Conservation (phyloP, 106 monocot genomes). For the Phalaenopsis equestris region DNA sequence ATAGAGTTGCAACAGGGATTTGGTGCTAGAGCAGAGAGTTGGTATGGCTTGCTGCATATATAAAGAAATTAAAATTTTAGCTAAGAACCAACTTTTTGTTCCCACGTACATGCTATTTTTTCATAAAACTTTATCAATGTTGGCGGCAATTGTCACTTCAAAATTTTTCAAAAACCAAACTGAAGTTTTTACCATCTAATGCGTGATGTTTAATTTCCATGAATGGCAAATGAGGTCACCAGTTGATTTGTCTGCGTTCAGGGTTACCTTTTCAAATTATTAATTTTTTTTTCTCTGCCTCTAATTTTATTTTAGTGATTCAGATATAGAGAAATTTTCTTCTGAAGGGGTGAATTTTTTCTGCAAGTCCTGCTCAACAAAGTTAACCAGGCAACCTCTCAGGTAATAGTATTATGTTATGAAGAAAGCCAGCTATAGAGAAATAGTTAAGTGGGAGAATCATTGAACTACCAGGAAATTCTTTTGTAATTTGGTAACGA, state of each 20-base stretch:
- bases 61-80: background rate
- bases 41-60: no score
- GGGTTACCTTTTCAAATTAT: background rate
- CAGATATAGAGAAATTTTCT: constrained; percentile 62
- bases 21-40: no score
- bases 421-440: background rate
- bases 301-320: constrained; percentile 6
- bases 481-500: background rate
- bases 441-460: background rate
- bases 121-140: background rate
- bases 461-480: background rate
- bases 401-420: constrained; percentile 36
- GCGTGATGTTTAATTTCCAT: background rate
- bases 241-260: background rate
- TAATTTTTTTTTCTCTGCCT: background rate
- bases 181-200: background rate
- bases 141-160: background rate
- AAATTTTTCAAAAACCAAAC: background rate
- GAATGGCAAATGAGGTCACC: background rate
- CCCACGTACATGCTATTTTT: background rate
- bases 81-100: background rate
- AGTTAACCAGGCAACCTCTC: constrained; percentile 59
- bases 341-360: constrained; percentile 53
- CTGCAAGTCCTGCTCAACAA: constrained; percentile 72
- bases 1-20: no score